Base-by-base conservation (phyloP, 2,329 filamentous ascomycete species). In the Aspergillus viridinutans region DNA sequence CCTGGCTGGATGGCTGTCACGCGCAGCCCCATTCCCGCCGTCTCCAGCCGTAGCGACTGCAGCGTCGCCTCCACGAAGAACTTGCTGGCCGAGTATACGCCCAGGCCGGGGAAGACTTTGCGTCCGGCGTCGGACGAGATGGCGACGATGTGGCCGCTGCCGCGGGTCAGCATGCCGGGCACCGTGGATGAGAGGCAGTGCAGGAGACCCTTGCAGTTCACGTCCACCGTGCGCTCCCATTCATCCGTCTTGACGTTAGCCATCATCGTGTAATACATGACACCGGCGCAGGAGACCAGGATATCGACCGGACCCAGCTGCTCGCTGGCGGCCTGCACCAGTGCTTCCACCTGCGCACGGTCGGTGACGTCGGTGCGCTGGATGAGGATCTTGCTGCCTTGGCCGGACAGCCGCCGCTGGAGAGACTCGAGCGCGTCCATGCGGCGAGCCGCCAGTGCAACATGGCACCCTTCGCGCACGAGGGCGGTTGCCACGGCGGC, bases 201-300 rank as follows among this genome's bases (percentile, higher is more conserved):
- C 54, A 92, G 77, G 1, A 93, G 81, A 40, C 90, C 90, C 75
- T 92, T 92, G 84, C 90, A 92, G 77, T 93, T 93, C 64, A 93
- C 88, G 65, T 92, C 90, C 45, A 93, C 89, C 0, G 89, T 92
- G 57, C 84, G 87, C 61, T 92, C 86, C 90, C 90, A 93, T 66
- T 93, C 86, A 4, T 90, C 87, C 0, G 79, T 83, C 61, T 88
- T 82, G 17, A 78, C 82, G 69, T 92, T 92, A 56, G 86, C 84
- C 90, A 93, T 92, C 85, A 92, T 86, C 54, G 90, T 92, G 75
- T 86, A 93, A 77, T 93, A 93, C 90, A 93, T 93, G 69, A 93
- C 90, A 38, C 90, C 90, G 0, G 90, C 90, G 67, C 89, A 90
- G 43, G 85, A 85, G 51, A 93, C 84, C n/a, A 93, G 81, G 52